These are phyloP conservation scores for Hanseniaspora clermontiae DNA, from an alignment of 805 yeast species.

Conservation along the genomic window DNA sequence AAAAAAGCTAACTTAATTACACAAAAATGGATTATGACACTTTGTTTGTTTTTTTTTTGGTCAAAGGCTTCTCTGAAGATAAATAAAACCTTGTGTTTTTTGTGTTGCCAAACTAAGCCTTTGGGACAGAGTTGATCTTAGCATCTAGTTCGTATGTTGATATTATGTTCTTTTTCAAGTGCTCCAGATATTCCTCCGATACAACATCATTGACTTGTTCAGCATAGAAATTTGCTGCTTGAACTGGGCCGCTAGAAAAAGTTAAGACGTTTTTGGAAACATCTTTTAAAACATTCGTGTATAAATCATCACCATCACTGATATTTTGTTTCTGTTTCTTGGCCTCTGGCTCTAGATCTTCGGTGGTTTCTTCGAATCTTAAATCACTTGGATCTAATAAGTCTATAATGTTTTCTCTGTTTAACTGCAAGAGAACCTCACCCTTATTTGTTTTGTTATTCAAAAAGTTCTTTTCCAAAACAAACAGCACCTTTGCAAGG, in stretches of 20 bases:
- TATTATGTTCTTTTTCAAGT: background rate
- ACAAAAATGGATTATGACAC: background rate
- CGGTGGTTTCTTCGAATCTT: constrained; percentile 17
- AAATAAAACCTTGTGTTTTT: background rate
- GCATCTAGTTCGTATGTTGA: background rate
- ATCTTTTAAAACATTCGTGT: background rate
- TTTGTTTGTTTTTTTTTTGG: background rate
- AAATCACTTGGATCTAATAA: background rate
- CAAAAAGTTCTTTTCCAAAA: constrained; percentile 27
- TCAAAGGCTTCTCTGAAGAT: too few relatives aligned
- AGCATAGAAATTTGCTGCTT: background rate
- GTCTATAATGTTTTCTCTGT: constrained; percentile 17
- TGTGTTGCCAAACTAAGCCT: background rate
- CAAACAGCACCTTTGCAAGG: constrained; percentile 23
- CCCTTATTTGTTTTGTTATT: constrained; percentile 28
- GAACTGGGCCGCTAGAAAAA: background rate
- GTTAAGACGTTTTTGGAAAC: background rate
- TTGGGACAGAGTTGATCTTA: background rate
- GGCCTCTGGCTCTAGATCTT: background rate
- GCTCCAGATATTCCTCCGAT: background rate
- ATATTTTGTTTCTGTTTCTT: constrained; percentile 1
- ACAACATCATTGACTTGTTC: constrained; percentile 4
- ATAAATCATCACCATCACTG: background rate
- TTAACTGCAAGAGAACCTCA: constrained; percentile 21
- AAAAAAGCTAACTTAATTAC: too few relatives aligned